Evolutionary conservation across 192 early-diverging fungal genomes (phyloP).

Genomic region (Podila verticillata): DNA sequence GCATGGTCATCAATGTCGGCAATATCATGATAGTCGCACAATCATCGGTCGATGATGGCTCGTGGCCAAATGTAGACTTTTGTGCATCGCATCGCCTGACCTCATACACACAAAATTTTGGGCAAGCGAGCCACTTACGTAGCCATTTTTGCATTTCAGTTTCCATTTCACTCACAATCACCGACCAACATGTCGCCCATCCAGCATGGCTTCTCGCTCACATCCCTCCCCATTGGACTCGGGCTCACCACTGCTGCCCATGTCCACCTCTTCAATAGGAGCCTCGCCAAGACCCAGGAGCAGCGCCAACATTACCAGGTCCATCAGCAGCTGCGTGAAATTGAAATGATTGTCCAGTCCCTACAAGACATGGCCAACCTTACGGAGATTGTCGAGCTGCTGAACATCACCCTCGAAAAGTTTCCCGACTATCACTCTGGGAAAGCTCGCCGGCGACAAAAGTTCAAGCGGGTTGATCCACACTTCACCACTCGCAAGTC

Average conservation of each 20-base stretch:
- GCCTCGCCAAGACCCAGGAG: slow-evolving; percentile 1
- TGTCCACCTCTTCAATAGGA: slow-evolving; percentile 14
- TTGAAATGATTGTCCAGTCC: neutral
- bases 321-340: slow-evolving; percentile 1
- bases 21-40: too few species aligned
- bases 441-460: neutral
- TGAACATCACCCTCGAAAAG: neutral
- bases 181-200: neutral
- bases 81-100: too few species aligned
- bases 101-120: too few species aligned
- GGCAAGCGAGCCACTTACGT: neutral
- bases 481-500: neutral
- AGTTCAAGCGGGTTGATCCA: neutral
- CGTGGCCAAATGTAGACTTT: too few species aligned
- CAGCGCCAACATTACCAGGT: neutral
- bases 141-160: neutral
- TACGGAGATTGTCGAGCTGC: slow-evolving; percentile 5
- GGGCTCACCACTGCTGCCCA: slow-evolving; percentile 29
- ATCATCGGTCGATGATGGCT: too few species aligned
- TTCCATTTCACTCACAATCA: neutral
- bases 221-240: slow-evolving; percentile 19
- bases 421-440: neutral
- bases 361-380: slow-evolving; percentile 11
- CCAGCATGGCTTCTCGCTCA: slow-evolving; percentile 1
- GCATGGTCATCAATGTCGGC: too few species aligned